phyloP scores from a whole-genome alignment of 306 rosid species.

The Cicer cuneatum region DNA sequence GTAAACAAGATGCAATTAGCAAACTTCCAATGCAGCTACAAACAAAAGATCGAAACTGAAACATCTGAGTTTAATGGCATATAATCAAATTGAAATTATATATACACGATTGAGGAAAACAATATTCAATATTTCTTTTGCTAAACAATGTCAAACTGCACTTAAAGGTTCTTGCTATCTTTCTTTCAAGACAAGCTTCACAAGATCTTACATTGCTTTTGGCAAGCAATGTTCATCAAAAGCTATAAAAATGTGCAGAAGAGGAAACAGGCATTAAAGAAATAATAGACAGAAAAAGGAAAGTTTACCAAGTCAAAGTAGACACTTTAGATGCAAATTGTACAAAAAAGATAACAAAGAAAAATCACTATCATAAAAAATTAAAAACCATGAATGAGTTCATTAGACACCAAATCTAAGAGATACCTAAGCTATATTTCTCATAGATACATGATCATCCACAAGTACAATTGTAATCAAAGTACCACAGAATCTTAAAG shows the following conservation, averaged over 20 bases:
- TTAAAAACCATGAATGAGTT: conserved; percentile 12
- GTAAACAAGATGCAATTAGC: conserved; percentile 2
- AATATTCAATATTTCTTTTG: conserved; percentile 24
- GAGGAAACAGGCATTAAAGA: conserved; percentile 32
- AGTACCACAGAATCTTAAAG: not conserved
- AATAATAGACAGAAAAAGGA: not conserved
- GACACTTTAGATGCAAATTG: conserved; percentile 7
- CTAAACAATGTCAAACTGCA: conserved; percentile 23
- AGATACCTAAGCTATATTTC: not conserved
- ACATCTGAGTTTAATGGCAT: conserved; percentile 15
- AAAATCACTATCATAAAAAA: not conserved
- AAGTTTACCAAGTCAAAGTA: not conserved
- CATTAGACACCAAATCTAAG: conserved; percentile 17
- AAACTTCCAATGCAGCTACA: conserved; percentile 21
- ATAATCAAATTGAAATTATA: conserved; percentile 11
- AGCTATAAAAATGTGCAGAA: conserved; percentile 25
- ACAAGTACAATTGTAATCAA: conserved; percentile 20
- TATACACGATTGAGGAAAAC: conserved; percentile 14
- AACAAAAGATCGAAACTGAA: conserved; percentile 23
- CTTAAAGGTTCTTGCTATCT: conserved; percentile 22
- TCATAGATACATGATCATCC: conserved; percentile 32
- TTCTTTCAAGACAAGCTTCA: conserved; percentile 36
- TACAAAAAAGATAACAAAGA: not conserved
- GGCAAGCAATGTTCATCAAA: conserved; percentile 13
- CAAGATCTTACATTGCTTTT: conserved; percentile 20